Conservation (phyloP, 768 basidiomycete species). For the Auriscalpium microsporum region DNA sequence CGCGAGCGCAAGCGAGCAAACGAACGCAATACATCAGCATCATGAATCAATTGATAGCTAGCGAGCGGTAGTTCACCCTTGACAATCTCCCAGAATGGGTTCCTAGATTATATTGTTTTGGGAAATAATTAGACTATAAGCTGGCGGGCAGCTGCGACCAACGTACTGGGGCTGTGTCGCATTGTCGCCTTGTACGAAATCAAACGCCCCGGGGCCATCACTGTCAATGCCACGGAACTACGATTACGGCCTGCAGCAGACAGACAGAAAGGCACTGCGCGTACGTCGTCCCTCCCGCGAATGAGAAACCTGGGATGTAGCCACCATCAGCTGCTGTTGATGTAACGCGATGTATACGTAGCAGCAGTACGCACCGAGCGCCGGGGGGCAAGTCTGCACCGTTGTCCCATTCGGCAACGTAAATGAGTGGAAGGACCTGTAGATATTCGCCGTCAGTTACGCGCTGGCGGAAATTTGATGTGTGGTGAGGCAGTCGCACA, state of each 20-base stretch:
- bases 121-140: neutral
- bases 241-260: neutral
- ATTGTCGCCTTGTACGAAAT: conserved; percentile 71
- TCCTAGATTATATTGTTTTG: conserved; percentile 35
- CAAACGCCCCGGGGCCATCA: conserved; percentile 76
- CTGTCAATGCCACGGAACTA: conserved; percentile 23
- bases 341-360: conserved; percentile 1
- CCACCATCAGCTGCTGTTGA: conserved; percentile 1
- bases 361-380: conserved; percentile 44
- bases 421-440: conserved; percentile 58
- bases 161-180: conserved; percentile 48
- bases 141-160: conserved; percentile 1
- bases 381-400: conserved; percentile 69
- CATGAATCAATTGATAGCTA: neutral
- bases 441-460: neutral
- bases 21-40: too few species aligned
- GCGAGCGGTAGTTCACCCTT: conserved; percentile 36
- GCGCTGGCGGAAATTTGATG: conserved; percentile 1
- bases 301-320: conserved; percentile 48
- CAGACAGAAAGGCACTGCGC: conserved; percentile 11
- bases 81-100: conserved; percentile 76
- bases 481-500: conserved; percentile 33
- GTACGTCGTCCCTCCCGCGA: conserved; percentile 77
- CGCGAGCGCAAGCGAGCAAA: neutral
- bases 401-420: conserved; percentile 55